phyloP scores from a whole-genome alignment of 1,284 basidiomycete species.

The Austroboletus novae-zelandiae region DNA sequence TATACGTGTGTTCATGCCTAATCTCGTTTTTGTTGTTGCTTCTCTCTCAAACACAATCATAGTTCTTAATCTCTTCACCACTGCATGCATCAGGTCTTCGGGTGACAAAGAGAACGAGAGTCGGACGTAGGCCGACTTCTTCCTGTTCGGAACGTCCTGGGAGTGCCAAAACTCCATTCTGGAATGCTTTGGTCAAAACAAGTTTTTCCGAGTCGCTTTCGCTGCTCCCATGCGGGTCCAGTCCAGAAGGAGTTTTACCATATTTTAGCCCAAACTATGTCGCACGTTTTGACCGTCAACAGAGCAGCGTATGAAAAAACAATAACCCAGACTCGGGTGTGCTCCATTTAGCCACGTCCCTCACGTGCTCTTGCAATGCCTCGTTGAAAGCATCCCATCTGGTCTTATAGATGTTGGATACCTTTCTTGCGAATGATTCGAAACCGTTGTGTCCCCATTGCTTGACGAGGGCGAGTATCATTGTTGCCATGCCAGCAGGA shows the following conservation, averaged over 20 bases:
- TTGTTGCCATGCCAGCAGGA: constrained; percentile 73
- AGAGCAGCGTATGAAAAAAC: neutral
- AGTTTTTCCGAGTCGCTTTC: constrained; percentile 70
- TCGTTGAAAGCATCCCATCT: constrained; percentile 78
- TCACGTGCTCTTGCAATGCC: constrained; percentile 69
- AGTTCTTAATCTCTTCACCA: constrained; percentile 55
- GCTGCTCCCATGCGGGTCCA: constrained; percentile 39
- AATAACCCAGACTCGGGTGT: too few species aligned
- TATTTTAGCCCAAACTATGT: constrained; percentile 28
- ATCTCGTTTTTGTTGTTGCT: too few species aligned
- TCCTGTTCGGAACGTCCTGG: constrained; percentile 62
- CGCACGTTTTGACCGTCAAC: too few species aligned
- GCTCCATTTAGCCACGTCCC: constrained; percentile 76
- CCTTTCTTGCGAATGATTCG: constrained; percentile 54
- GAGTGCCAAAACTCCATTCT: constrained; percentile 33
- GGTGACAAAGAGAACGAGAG: too few species aligned
- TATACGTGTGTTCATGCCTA: too few species aligned
- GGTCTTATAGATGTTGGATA: constrained; percentile 73
- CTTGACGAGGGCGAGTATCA: constrained; percentile 64
- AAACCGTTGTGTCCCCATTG: constrained; percentile 77
- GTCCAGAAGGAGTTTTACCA: constrained; percentile 59
- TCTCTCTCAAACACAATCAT: neutral
- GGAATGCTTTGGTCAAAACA: constrained; percentile 72
- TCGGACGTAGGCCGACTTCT: too few species aligned
- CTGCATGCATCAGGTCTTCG: constrained; percentile 54